Evolutionary conservation across 495 filamentous ascomycete species (phyloP), one percentile per base, ranked within the genome.

Genomic region (Glarea lozoyensis): DNA sequence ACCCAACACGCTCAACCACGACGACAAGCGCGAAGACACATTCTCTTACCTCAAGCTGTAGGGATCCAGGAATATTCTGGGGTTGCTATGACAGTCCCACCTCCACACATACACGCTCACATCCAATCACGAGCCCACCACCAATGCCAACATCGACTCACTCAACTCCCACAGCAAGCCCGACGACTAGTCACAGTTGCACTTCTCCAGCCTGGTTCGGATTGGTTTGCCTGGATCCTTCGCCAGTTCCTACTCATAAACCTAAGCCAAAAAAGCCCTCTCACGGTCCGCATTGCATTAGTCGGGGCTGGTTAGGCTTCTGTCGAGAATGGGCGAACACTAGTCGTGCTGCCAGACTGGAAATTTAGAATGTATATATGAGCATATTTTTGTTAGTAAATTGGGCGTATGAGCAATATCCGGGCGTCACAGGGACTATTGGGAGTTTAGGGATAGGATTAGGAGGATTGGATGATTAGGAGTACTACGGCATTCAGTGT

Each of bases 61-160:
- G 65, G 13, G 73, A 65, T 7, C 70, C 71, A 1, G 76, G 76
- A 7, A 61, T 63, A 34, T 75, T 80, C 56, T 76, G 72, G 58
- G 69, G 73, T 20, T 79, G 77, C 54, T 43, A 63, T 33, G 78
- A 84, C 36, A n/a, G n/a, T n/a, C 45, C 58, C 17, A 67, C 62
- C 12, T 57, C 57, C 19, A 58, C 66, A n/a, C 59, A 42, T 20
- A 54, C 45, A 46, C 13, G 53, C 36, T 29, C 41, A 13, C 49
- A 60, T 25, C 20, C 54, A 12, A 50, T 53, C 34, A 56, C 59
- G 16, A 41, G 58, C 22, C 43, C 53, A 7, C 57, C 60, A 20
- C 41, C 34, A 16, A 34, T 31, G 45, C 55, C 48, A 29, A 35
- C 40, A 4, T 17, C 38, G 4, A 31, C 44, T 5, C 10, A 17